A percentile compares a stretch with the other conserved stretches of the same genome.
Evolutionary conservation across 2,329 filamentous ascomycete genomes (phyloP).

Genomic region (Ampelomyces quisqualis): DNA sequence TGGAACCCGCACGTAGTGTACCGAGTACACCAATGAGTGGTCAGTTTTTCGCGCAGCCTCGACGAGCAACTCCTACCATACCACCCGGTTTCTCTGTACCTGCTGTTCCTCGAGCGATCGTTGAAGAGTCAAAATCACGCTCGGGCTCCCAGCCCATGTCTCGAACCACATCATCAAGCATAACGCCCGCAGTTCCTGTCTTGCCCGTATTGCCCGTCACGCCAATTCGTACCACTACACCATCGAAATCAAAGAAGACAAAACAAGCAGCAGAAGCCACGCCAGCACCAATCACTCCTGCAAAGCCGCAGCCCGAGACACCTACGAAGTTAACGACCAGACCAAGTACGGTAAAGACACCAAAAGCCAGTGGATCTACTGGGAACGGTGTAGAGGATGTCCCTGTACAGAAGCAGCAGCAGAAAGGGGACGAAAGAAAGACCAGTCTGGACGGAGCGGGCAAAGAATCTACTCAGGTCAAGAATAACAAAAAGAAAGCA

Average conservation of each 20-base stretch:
- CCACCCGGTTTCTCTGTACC: constrained; percentile 48
- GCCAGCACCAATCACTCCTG: constrained; percentile 2
- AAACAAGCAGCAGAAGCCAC: constrained; percentile 17
- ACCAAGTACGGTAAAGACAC: constrained; percentile 11
- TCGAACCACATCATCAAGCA: constrained; percentile 35
- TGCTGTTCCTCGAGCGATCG: constrained; percentile 22
- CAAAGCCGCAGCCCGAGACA: constrained; percentile 18
- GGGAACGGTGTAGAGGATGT: constrained; percentile 16
- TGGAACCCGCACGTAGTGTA: constrained; percentile 35
- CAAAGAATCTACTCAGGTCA: constrained; percentile 25
- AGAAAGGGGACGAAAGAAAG: constrained; percentile 19
- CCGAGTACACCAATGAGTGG: constrained; percentile 20
- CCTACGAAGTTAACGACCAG: constrained; percentile 21
- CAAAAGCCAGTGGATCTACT: constrained; percentile 11
- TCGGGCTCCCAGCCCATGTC: constrained; percentile 24
- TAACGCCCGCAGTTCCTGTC: constrained; percentile 44
- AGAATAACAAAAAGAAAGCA: constrained; percentile 22
- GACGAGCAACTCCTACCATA: constrained; percentile 48
- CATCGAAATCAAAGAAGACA: constrained; percentile 30
- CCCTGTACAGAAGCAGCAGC: constrained; percentile 2
- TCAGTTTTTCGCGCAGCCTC: constrained; percentile 39
- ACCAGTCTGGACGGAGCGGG: constrained; percentile 12
- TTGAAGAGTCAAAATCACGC: constrained; percentile 25
- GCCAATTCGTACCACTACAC: constrained; percentile 33
- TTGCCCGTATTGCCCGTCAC: constrained; percentile 46